Evolutionary conservation across 164 flowering plant genomes (phyloP).

Genomic region (grape (Vitis vinifera)): ASM3070453v1 NC_081805.1:7736001-7736500

Average conservation of each 20-base stretch:
- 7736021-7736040: too few relatives aligned
- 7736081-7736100: too few relatives aligned
- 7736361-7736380: conserved; percentile 54
- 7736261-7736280: conserved; percentile 84
- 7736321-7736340: conserved; percentile 94
- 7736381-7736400: conserved; percentile 8
- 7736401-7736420: background rate
- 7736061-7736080: too few relatives aligned
- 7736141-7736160: too few relatives aligned
- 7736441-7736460: background rate
- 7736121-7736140: too few relatives aligned
- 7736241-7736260: background rate
- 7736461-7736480: background rate
- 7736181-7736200: too few relatives aligned
- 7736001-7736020: too few relatives aligned
- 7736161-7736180: too few relatives aligned
- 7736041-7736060: too few relatives aligned
- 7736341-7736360: conserved; percentile 76
- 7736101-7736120: too few relatives aligned
- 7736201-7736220: too few relatives aligned
- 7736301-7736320: conserved; percentile 90
- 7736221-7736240: too few relatives aligned
- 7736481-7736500: background rate
- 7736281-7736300: conserved; percentile 96
- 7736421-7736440: background rate